phyloP scores from a whole-genome alignment of 805 yeast genomes.

The Hanseniaspora meyeri region DNA sequence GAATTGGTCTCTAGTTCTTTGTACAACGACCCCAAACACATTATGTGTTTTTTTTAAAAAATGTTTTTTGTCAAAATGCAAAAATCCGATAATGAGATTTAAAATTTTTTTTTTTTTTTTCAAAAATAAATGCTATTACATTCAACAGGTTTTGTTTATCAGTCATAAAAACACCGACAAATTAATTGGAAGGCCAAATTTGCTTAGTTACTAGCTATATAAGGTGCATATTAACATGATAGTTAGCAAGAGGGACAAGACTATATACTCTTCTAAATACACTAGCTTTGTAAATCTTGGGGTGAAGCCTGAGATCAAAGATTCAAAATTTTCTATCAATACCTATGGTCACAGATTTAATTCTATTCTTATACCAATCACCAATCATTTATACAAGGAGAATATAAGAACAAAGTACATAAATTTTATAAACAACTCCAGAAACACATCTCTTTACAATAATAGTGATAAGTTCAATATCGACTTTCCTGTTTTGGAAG shows the following conservation, averaged over 20 bases:
- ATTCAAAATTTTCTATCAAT: not conserved
- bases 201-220: too few species aligned
- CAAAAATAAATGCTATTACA: too few species aligned
- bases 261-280: not conserved
- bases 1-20: too few species aligned
- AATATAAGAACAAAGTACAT: conserved; percentile 5
- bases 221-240: not conserved
- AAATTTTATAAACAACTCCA: conserved; percentile 3
- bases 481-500: conserved; percentile 32
- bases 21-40: too few species aligned
- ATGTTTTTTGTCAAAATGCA: too few species aligned
- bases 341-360: not conserved
- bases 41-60: too few species aligned
- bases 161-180: too few species aligned
- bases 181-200: too few species aligned
- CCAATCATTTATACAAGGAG: conserved; percentile 9
- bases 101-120: too few species aligned
- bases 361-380: not conserved
- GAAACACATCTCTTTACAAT: conserved; percentile 26
- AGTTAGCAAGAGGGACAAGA: not conserved
- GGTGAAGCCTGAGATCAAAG: not conserved
- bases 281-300: not conserved
- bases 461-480: conserved; percentile 31
- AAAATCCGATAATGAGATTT: too few species aligned
- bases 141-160: too few species aligned